Conservation (phyloP, 2,329 filamentous ascomycete genomes). For the Teratosphaeria nubilosa region DNA sequence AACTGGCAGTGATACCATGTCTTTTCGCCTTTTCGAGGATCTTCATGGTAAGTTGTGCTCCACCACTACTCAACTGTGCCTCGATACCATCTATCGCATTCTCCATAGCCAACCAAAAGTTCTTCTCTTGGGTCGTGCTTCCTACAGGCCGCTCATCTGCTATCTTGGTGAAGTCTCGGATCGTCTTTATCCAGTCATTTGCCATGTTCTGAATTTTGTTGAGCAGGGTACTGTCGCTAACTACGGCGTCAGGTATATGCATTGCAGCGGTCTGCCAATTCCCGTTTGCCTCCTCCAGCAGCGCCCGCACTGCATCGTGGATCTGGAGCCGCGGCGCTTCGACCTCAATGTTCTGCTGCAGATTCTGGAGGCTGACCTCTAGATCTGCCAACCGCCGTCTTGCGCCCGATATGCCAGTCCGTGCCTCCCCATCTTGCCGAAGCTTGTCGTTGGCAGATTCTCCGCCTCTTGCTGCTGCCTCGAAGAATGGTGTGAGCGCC, state of each 20-base stretch:
- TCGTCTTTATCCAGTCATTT: constrained; percentile 97
- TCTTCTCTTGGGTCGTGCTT: constrained; percentile 93
- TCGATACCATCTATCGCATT: constrained; percentile 86
- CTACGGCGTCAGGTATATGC: constrained; percentile 61
- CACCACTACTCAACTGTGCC: constrained; percentile 74
- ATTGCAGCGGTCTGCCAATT: constrained; percentile 65
- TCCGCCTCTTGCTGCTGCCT: constrained; percentile 82
- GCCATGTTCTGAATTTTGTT: constrained; percentile 90
- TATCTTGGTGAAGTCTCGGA: constrained; percentile 91
- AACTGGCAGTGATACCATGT: constrained; percentile 95
- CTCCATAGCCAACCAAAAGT: constrained; percentile 98
- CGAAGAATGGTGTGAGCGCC: constrained; percentile 89
- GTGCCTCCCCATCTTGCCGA: constrained; percentile 75
- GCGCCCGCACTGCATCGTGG: constrained; percentile 77
- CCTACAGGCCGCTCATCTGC: constrained; percentile 68
- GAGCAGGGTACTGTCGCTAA: constrained; percentile 82
- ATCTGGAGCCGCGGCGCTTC: constrained; percentile 81
- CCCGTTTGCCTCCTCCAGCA: constrained; percentile 61
- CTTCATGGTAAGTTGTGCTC: constrained; percentile 82
- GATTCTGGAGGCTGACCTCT: constrained; percentile 76
- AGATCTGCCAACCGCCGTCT: constrained; percentile 96
- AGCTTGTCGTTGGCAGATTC: constrained; percentile 56
- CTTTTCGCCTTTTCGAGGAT: constrained; percentile 95
- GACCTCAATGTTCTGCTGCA: constrained; percentile 97
- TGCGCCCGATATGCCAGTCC: constrained; percentile 91